phyloP scores from a whole-genome alignment of 75 land plant species.

The Cunninghamia lanceolata region DNA sequence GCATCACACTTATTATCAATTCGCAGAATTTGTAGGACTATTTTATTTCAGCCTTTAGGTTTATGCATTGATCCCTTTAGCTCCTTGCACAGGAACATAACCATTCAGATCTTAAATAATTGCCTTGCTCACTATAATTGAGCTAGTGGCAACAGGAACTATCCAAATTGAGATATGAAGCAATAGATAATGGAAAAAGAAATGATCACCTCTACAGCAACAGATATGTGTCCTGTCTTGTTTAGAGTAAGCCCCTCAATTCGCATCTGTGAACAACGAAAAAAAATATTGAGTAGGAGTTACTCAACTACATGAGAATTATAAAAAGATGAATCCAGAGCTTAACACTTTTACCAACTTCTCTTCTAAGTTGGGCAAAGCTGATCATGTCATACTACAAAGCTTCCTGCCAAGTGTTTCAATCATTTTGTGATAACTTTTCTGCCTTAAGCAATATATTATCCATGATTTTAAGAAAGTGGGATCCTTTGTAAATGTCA shows the following conservation, averaged over 20 bases:
- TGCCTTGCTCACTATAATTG: neutral
- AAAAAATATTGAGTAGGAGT: neutral
- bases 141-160: neutral
- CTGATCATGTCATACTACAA: neutral
- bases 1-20: neutral
- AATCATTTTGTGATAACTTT: neutral
- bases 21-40: neutral
- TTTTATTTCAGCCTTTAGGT: neutral
- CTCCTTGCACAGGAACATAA: neutral
- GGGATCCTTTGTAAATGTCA: neutral
- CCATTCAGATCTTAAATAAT: neutral
- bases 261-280: conserved; percentile 46
- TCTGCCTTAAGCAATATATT: neutral
- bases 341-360: neutral
- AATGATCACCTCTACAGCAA: conserved; percentile 49
- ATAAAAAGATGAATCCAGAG: neutral
- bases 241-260: conserved; percentile 58
- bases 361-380: neutral
- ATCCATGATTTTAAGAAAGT: neutral
- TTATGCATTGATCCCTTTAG: neutral
- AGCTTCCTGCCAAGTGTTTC: neutral
- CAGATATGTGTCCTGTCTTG: conserved; percentile 43
- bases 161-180: neutral
- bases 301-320: neutral
- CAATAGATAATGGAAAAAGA: neutral